These are phyloP conservation scores for Aspergillus panamensis DNA, from an alignment of 495 filamentous ascomycete genomes.

Conservation along the genomic window DNA sequence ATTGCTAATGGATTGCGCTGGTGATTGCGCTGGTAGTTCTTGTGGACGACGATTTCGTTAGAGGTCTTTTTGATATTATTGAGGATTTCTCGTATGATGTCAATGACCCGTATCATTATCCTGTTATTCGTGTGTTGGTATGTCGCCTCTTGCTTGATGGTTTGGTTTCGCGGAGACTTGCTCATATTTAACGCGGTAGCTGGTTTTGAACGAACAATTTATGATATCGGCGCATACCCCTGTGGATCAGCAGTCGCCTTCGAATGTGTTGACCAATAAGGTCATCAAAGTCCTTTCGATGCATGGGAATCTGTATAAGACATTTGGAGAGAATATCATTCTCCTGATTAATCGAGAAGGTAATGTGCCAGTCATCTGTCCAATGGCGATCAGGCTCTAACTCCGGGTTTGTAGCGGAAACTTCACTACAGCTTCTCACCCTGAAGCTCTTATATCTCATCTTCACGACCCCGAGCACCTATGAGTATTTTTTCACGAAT, in stretches of 20 bases:
- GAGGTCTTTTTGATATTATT: slow-evolving; percentile 81
- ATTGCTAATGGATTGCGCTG: slow-evolving; percentile 15
- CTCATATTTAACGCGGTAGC: slow-evolving; percentile 46
- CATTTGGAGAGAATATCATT: slow-evolving; percentile 97
- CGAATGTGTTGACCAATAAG: slow-evolving; percentile 73
- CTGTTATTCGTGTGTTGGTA: slow-evolving; percentile 89
- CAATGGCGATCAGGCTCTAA: slow-evolving; percentile 20
- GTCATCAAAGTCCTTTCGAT: slow-evolving; percentile 85
- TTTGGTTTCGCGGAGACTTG: background rate
- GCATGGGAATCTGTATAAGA: slow-evolving; percentile 77
- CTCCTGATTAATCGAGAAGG: slow-evolving; percentile 93
- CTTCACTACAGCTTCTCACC: slow-evolving; percentile 87
- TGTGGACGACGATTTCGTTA: slow-evolving; percentile 82
- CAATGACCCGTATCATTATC: slow-evolving; percentile 94
- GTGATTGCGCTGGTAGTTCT: slow-evolving; percentile 36
- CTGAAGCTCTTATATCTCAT: slow-evolving; percentile 92
- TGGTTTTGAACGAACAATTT: slow-evolving; percentile 97
- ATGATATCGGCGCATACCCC: slow-evolving; percentile 71
- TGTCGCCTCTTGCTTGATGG: slow-evolving; percentile 20
- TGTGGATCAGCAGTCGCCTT: slow-evolving; percentile 30
- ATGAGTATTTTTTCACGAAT: slow-evolving; percentile 98
- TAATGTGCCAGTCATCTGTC: slow-evolving; percentile 20
- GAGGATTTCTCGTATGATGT: slow-evolving; percentile 85
- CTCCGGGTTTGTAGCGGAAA: slow-evolving; percentile 53
- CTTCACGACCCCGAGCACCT: slow-evolving; percentile 84